Base-by-base conservation (phyloP, 345 rosid species). In the Clausena lansium region DNA sequence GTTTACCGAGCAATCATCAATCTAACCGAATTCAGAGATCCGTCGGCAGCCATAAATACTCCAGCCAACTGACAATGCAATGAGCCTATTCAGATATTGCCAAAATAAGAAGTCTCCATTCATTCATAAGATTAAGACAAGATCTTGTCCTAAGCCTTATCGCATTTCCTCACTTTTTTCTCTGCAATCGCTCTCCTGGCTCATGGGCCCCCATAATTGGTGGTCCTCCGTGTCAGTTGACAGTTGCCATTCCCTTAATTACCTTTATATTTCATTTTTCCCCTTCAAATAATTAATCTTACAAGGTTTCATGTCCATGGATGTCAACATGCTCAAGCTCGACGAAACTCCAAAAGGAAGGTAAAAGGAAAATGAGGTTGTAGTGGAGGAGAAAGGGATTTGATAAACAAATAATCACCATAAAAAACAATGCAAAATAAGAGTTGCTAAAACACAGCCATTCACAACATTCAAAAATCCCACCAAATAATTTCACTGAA, bases 401-500 rank as follows among this genome's bases (percentile, higher is more conserved):
- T 32, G 39, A 17, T 36, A 33, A 54, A 6, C 20, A 32, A 54
- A 45, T 27, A 55, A 32, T 19, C 57, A 7, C 6, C 24, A 57
- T 8, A 35, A 35, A 33, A n/a, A 4, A 57, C 9, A 67, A 47
- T 20, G 30, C 45, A 64, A 76, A 55, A 70, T 74, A 2, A 5
- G 38, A 45, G 60, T 39, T 36, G 5, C 61, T 65, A 32, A 50
- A 15, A 50, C 0, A 72, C 61, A 65, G 45, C 59, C 14, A 70
- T 35, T 75, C 65, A 66, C 30, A 59, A 47, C 30, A 38, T 65
- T 63, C 28, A 73, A 73, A 75, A 66, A 38, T 67, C 47, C 60
- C 57, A 69, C 66, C 54, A 19, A 65, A 67, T 3, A 41, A 58
- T 41, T 55, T 59, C 77, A 72, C 24, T 65, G 55, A 17, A 30